Evolutionary conservation across 805 yeast genomes (phyloP).

Genomic region (Ogataea allantospora): DNA sequence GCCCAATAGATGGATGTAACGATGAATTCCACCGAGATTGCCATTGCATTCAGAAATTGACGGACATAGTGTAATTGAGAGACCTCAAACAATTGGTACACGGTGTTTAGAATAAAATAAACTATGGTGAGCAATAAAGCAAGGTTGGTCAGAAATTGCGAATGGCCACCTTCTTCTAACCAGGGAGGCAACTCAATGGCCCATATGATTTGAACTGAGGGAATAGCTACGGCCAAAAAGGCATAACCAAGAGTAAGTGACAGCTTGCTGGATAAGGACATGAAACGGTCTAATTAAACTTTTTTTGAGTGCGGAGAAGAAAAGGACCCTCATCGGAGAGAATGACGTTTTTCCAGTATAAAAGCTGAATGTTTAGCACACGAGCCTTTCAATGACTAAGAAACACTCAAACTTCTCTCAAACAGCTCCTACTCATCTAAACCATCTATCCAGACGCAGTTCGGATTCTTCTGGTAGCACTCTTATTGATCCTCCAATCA

Average conservation of each 20-base stretch:
- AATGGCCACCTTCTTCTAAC: conserved; percentile 58
- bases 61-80: conserved; percentile 28
- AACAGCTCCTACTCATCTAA: conserved; percentile 35
- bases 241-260: conserved; percentile 19
- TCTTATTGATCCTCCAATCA: conserved; percentile 25
- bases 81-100: conserved; percentile 36
- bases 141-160: conserved; percentile 72
- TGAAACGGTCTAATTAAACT: background rate
- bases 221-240: conserved; percentile 10
- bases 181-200: conserved; percentile 44
- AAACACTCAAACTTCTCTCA: conserved; percentile 21
- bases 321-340: no score
- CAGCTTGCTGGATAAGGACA: conserved; percentile 8
- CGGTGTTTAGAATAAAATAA: conserved; percentile 39
- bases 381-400: no score
- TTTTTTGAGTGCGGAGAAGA: background rate
- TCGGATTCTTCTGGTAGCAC: conserved; percentile 11
- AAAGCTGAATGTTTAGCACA: no score
- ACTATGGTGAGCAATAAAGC: conserved; percentile 48
- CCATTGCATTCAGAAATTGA: conserved; percentile 49
- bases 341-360: no score
- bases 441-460: conserved; percentile 21
- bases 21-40: conserved; percentile 56
- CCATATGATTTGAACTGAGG: conserved; percentile 16
- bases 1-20: conserved; percentile 73